Conservation (phyloP, 805 yeast species). For the Teunomyces panamensis region DNA sequence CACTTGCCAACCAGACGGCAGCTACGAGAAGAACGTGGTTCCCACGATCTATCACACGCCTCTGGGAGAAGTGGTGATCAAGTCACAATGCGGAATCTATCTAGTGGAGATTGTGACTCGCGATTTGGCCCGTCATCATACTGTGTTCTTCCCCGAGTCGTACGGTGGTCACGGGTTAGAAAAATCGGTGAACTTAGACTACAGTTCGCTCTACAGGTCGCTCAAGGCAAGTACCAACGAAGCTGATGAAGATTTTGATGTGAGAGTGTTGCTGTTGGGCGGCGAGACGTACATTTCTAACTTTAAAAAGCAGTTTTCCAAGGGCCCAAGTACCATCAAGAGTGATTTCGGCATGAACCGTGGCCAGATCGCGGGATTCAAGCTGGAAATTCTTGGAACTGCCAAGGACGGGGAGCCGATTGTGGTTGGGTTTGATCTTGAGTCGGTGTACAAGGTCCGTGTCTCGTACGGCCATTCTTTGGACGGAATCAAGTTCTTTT, state of each 20-base stretch:
- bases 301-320: slow-evolving; percentile 31
- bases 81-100: slow-evolving; percentile 66
- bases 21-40: slow-evolving; percentile 11
- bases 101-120: slow-evolving; percentile 68
- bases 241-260: slow-evolving; percentile 34
- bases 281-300: slow-evolving; percentile 59
- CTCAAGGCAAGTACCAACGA: slow-evolving; percentile 24
- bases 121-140: slow-evolving; percentile 51
- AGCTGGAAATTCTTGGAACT: slow-evolving; percentile 34
- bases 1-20: slow-evolving; percentile 14
- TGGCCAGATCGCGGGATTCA: slow-evolving; percentile 38
- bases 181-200: slow-evolving; percentile 46
- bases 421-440: slow-evolving; percentile 33
- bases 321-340: slow-evolving; percentile 11
- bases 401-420: slow-evolving; percentile 15
- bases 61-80: slow-evolving; percentile 32
- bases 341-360: slow-evolving; percentile 43
- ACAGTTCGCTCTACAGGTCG: slow-evolving; percentile 34
- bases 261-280: slow-evolving; percentile 59
- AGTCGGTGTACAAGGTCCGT: slow-evolving; percentile 49
- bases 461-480: slow-evolving; percentile 74
- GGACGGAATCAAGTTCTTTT: slow-evolving; percentile 69
- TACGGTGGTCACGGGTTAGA: slow-evolving; percentile 64
- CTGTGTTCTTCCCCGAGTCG: slow-evolving; percentile 58
- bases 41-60: slow-evolving; percentile 24